A percentile compares a stretch with the other conserved stretches of the same genome.
phyloP scores from a whole-genome alignment of 208 protist genomes.

The Crithidia mellificae region DNA sequence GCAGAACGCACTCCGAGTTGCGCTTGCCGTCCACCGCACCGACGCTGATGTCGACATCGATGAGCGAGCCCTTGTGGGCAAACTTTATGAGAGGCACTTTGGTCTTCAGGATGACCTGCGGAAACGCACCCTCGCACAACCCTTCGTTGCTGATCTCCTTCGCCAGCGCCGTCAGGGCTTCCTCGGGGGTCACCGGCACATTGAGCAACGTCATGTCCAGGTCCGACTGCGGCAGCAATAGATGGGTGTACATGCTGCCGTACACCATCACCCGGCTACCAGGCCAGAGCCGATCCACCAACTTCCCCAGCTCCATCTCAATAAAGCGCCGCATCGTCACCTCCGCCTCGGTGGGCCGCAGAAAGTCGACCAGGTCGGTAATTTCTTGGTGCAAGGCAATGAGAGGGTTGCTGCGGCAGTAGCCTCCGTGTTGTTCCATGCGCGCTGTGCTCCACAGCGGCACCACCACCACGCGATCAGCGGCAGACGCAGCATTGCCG shows the following conservation, averaged over 20 bases:
- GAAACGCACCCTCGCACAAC: slow-evolving; percentile 67
- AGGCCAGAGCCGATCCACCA: slow-evolving; percentile 80
- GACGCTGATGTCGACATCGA: slow-evolving; percentile 92
- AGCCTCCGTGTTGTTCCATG: slow-evolving; percentile 51
- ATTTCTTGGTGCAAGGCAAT: slow-evolving; percentile 87
- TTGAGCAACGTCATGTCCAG: slow-evolving; percentile 83
- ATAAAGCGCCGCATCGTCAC: slow-evolving; percentile 77
- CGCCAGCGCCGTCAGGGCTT: slow-evolving; percentile 66
- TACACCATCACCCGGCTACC: slow-evolving; percentile 75
- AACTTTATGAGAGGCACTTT: slow-evolving; percentile 95
- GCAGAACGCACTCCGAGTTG: slow-evolving; percentile 77
- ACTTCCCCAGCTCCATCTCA: slow-evolving; percentile 48
- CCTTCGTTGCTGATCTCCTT: slow-evolving; percentile 57
- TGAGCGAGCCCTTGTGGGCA: slow-evolving; percentile 57
- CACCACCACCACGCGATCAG: slow-evolving; percentile 20
- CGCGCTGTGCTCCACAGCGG: slow-evolving; percentile 45
- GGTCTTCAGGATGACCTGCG: slow-evolving; percentile 91
- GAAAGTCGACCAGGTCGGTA: slow-evolving; percentile 77
- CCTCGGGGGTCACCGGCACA: slow-evolving; percentile 54
- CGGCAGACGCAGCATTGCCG: background rate
- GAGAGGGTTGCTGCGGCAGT: slow-evolving; percentile 47
- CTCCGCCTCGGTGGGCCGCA: slow-evolving; percentile 79
- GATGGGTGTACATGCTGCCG: slow-evolving; percentile 85
- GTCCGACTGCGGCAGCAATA: slow-evolving; percentile 86
- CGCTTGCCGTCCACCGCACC: slow-evolving; percentile 76